Percentiles rank a stretch among this genome's conserved stretches.
Evolutionary conservation across 2,329 filamentous ascomycete species (phyloP).

Genomic region (Apiospora phragmitis): DNA sequence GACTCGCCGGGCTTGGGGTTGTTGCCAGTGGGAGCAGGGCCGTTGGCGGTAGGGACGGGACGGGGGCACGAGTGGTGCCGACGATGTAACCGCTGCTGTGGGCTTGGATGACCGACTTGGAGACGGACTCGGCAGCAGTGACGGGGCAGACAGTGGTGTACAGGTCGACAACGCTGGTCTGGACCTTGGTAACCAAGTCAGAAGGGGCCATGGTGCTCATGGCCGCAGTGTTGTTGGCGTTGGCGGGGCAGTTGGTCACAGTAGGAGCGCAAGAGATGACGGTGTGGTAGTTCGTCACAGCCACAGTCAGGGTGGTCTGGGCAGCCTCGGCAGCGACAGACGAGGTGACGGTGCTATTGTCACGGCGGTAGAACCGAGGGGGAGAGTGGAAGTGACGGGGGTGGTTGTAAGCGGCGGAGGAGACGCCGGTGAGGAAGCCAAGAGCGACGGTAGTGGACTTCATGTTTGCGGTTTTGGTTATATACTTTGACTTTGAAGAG

Average conservation of each 20-base stretch:
- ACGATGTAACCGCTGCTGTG: constrained; percentile 33
- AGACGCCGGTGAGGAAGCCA: constrained; percentile 32
- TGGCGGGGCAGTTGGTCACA: constrained; percentile 35
- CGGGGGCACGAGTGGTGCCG: constrained; percentile 25
- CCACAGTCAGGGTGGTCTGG: constrained; percentile 33
- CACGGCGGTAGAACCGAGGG: constrained; percentile 21
- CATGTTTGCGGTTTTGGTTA: constrained; percentile 26
- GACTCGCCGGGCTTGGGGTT: constrained; percentile 6
- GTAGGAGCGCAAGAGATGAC: constrained; percentile 34
- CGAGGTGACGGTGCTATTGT: constrained; percentile 26
- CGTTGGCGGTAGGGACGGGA: not conserved
- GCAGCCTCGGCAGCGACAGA: constrained; percentile 1
- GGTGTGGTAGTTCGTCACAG: constrained; percentile 31
- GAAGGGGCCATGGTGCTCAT: constrained; percentile 12
- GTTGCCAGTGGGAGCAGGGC: constrained; percentile 20
- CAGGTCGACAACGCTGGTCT: constrained; percentile 37
- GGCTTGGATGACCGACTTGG: constrained; percentile 30
- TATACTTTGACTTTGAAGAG: constrained; percentile 5
- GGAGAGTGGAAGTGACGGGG: constrained; percentile 30
- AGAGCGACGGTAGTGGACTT: constrained; percentile 35
- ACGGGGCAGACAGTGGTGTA: constrained; percentile 40
- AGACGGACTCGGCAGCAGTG: constrained; percentile 29
- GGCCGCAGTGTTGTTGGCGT: constrained; percentile 23
- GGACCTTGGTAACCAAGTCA: constrained; percentile 23
- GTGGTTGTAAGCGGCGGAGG: constrained; percentile 32